Evolutionary conservation across 2,329 filamentous ascomycete genomes (phyloP).

Genomic region (Aspergillus terreus): DNA sequence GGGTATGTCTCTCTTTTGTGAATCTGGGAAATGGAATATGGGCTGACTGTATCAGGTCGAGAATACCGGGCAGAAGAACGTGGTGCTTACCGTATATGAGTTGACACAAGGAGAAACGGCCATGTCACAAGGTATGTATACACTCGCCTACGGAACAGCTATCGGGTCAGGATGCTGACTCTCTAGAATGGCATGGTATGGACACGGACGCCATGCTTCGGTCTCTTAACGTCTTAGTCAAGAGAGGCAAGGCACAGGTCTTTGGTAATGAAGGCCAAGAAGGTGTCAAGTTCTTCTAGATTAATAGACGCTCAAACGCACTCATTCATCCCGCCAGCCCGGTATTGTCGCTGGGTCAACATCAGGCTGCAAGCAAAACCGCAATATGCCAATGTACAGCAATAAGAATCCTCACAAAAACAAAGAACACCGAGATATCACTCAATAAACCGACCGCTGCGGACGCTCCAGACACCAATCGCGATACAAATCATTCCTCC

Average conservation of each 20-base stretch:
- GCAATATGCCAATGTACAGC: neutral
- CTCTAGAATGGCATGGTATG: conserved; percentile 78
- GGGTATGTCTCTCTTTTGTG: conserved; percentile 48
- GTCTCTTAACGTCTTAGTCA: conserved; percentile 76
- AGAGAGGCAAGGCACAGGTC: conserved; percentile 86
- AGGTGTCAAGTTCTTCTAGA: conserved; percentile 94
- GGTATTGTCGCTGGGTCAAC: neutral
- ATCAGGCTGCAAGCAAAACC: neutral
- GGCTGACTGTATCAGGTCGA: conserved; percentile 52
- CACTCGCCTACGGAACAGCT: neutral
- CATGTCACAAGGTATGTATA: conserved; percentile 56
- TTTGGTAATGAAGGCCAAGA: conserved; percentile 85
- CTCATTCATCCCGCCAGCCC: neutral
- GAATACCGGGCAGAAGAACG: conserved; percentile 80
- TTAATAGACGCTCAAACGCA: neutral
- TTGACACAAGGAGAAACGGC: conserved; percentile 82
- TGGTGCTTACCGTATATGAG: conserved; percentile 90
- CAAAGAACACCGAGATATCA: neutral
- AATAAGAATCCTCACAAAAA: neutral
- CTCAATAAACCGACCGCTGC: neutral
- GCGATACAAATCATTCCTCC: conserved; percentile 8
- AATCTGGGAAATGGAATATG: neutral
- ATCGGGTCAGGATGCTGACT: neutral
- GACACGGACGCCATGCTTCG: conserved; percentile 76
- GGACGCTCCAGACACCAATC: neutral